phyloP scores from a whole-genome alignment of 192 early-diverging fungal genomes.

The Podila epigama region DNA sequence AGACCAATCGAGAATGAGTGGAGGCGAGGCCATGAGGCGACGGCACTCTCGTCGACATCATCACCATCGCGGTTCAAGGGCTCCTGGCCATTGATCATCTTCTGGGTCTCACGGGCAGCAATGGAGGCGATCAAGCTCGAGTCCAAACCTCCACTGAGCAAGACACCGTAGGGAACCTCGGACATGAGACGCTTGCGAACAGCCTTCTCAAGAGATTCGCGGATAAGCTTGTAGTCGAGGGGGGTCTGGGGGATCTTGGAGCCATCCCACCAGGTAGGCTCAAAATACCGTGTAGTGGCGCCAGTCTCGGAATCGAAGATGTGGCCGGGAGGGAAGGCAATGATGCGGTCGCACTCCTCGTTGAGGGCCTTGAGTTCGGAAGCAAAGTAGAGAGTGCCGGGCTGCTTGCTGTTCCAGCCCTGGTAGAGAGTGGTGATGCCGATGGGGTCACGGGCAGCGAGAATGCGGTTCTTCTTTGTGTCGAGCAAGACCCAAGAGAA shows the following conservation, averaged over 20 bases:
- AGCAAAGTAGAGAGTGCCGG: slow-evolving; percentile 90
- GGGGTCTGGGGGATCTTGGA: slow-evolving; percentile 59
- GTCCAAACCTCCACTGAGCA: slow-evolving; percentile 94
- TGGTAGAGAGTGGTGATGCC: slow-evolving; percentile 98
- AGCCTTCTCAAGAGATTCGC: slow-evolving; percentile 82
- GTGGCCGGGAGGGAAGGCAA: slow-evolving; percentile 97
- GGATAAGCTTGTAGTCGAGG: slow-evolving; percentile 75
- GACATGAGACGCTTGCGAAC: slow-evolving; percentile 98
- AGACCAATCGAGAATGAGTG: slow-evolving; percentile 99
- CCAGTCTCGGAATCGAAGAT: slow-evolving; percentile 83
- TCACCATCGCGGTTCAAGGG: slow-evolving; percentile 68
- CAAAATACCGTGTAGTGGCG: slow-evolving; percentile 86
- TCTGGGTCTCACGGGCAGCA: slow-evolving; percentile 83
- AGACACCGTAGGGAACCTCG: slow-evolving; percentile 97
- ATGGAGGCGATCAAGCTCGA: slow-evolving; percentile 96
- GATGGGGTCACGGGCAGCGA: slow-evolving; percentile 97
- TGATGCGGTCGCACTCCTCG: slow-evolving; percentile 97
- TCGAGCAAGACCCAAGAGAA: slow-evolving; percentile 96
- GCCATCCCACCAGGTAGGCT: slow-evolving; percentile 90
- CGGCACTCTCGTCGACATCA: slow-evolving; percentile 69
- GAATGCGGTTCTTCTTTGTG: slow-evolving; percentile 74
- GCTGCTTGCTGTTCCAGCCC: slow-evolving; percentile 83
- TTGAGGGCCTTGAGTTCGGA: slow-evolving; percentile 96
- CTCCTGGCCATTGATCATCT: slow-evolving; percentile 61
- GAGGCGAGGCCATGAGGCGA: slow-evolving; percentile 82